Evolutionary conservation across 495 filamentous ascomycete genomes (phyloP), one percentile per base, ranked within the genome.

Genomic region (Poronia punctata): DNA sequence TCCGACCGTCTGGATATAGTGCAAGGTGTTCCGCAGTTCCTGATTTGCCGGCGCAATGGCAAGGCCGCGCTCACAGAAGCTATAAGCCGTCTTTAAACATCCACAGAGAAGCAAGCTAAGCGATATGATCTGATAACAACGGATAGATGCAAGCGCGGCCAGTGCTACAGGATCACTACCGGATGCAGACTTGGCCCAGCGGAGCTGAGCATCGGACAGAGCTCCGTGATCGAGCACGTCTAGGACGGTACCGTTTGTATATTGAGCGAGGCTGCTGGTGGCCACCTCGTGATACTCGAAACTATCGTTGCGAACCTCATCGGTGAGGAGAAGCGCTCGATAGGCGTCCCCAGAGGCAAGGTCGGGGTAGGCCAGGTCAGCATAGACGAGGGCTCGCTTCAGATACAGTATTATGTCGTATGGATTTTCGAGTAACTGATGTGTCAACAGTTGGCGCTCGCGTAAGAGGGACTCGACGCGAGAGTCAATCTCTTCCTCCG

Each of bases 261-360:
- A 61, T 5, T 40, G 28, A 10, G 47, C 28, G 7, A 77, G 49
- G 8, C 68, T 60, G n/a, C 66, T 62, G 19, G 54, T 18, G 25
- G 77, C 78, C 36, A 66, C 47, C 6, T 78, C 65, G 52, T 85
- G 76, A 49, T 80, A 84, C 57, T 85, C 83, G 46, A 74, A 75
- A 43, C 65, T 56, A 45, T 82, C 78, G 39, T 92, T 82, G 39
- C 71, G 56, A 17, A 88, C 73, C 38, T 90, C 87, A 51, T 98
- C 92, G 14, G 81, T 68, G 28, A 97, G 67, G 8, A 95, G 76
- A 2, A 98, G 73, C 2, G 88, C 86, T 28, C 84, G 80, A 59
- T 98, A 97, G 2, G 87, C 85, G 61, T 95, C 92, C 27, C 86
- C 87, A 18, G 83, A 83, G 3, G 86, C 86, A 11, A 98, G 72